phyloP scores from a whole-genome alignment of 1,139 yeast species.

The Debaryomyces fabryi region DNA sequence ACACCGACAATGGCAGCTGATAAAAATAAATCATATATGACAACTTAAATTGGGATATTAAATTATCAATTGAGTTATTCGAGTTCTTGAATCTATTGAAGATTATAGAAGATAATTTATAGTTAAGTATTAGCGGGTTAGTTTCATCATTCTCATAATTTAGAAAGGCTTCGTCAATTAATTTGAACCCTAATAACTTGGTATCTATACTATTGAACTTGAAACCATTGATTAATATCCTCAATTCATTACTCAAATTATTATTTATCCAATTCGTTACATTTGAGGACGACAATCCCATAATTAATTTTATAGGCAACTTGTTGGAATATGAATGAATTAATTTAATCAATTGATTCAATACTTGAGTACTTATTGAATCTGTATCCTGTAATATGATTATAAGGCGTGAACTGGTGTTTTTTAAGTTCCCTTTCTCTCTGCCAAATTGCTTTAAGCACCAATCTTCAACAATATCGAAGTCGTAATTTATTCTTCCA shows the following conservation, averaged over 20 bases:
- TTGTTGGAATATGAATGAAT: conserved; percentile 41
- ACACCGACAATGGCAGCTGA: conserved; percentile 63
- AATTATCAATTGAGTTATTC: conserved; percentile 54
- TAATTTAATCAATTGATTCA: conserved; percentile 52
- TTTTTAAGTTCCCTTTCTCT: conserved; percentile 15
- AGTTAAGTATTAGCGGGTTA: conserved; percentile 22
- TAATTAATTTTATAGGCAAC: conserved; percentile 47
- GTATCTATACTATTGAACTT: conserved; percentile 49
- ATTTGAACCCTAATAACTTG: conserved; percentile 40
- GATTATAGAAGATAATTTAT: conserved; percentile 37
- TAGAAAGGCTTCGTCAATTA: conserved; percentile 37
- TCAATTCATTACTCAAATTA: conserved; percentile 34
- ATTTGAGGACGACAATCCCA: conserved; percentile 56
- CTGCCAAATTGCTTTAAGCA: conserved; percentile 22
- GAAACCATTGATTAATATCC: conserved; percentile 39
- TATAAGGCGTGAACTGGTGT: conserved; percentile 30
- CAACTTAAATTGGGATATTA: conserved; percentile 57
- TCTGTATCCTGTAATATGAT: conserved; percentile 68
- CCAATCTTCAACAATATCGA: conserved; percentile 56
- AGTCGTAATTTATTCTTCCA: conserved; percentile 46
- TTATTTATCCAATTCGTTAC: conserved; percentile 41
- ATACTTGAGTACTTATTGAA: conserved; percentile 53
- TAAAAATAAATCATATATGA: conserved; percentile 72
- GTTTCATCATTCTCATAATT: conserved; percentile 24
- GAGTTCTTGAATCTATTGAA: conserved; percentile 43